Conservation (phyloP, 495 filamentous ascomycete genomes). For the Annulohypoxylon stygium region DNA sequence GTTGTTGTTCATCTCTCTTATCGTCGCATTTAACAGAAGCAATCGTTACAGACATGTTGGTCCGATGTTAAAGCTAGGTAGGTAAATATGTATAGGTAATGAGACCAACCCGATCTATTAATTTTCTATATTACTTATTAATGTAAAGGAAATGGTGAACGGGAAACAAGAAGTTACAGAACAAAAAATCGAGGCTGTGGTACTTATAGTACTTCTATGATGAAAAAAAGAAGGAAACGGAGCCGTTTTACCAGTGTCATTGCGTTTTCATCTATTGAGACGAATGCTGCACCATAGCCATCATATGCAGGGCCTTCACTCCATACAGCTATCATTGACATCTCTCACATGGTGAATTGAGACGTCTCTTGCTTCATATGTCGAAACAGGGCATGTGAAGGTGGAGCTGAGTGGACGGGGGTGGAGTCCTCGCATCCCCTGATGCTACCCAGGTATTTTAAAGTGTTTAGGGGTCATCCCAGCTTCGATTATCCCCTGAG, state of each 20-base stretch:
- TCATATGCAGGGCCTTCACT: slow-evolving; percentile 20
- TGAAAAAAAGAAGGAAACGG: neutral
- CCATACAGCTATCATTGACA: slow-evolving; percentile 15
- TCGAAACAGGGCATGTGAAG: slow-evolving; percentile 39
- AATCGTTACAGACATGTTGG: slow-evolving; percentile 38
- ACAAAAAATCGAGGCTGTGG: neutral
- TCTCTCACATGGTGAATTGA: slow-evolving; percentile 33
- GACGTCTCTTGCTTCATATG: slow-evolving; percentile 45
- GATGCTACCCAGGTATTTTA: neutral
- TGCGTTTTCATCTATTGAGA: slow-evolving; percentile 18
- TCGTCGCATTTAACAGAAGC: slow-evolving; percentile 41
- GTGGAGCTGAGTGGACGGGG: slow-evolving; percentile 34
- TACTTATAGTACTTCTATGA: neutral
- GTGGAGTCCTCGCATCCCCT: slow-evolving; percentile 18
- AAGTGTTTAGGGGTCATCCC: neutral
- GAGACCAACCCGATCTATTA: neutral
- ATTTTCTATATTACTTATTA: neutral
- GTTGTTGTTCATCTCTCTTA: slow-evolving; percentile 40
- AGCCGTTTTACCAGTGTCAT: slow-evolving; percentile 7
- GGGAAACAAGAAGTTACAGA: neutral
- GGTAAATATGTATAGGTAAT: no score
- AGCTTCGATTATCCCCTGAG: neutral
- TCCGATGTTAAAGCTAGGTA: slow-evolving; percentile 11
- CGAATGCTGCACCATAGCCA: slow-evolving; percentile 32
- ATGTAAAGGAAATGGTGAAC: neutral